These are phyloP conservation scores for Cordyceps tenuipes DNA, from an alignment of 2,329 filamentous ascomycete species.

Conservation along the genomic window DNA sequence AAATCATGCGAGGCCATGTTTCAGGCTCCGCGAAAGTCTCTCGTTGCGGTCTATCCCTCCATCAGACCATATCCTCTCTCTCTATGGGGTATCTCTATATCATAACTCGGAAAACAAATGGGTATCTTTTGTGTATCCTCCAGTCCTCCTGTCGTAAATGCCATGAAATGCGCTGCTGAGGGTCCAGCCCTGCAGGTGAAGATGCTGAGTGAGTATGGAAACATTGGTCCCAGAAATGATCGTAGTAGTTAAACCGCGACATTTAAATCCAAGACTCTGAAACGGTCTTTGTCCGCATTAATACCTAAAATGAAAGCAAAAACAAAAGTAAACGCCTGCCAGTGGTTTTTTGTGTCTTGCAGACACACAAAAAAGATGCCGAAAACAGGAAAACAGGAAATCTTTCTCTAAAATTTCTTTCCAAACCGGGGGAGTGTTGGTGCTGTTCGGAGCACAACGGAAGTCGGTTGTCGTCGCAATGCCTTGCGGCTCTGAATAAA, in stretches of 20 bases:
- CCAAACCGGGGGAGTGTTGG: not conserved
- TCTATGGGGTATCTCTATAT: conserved; percentile 11
- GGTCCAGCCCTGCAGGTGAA: conserved; percentile 9
- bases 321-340: conserved; percentile 10
- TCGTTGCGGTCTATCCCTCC: conserved; percentile 9
- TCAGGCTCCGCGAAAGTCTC: conserved; percentile 5
- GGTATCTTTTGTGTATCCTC: conserved; percentile 6
- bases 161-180: not conserved
- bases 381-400: conserved; percentile 9
- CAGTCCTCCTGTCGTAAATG: conserved; percentile 4
- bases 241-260: conserved; percentile 12
- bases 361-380: not conserved
- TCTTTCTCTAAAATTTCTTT: conserved; percentile 11
- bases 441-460: not conserved
- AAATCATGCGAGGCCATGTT: conserved; percentile 10
- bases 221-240: conserved; percentile 10
- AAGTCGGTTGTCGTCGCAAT: conserved; percentile 2
- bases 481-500: conserved; percentile 1
- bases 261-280: conserved; percentile 11
- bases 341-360: conserved; percentile 2
- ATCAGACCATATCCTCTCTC: conserved; percentile 6
- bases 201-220: conserved; percentile 6
- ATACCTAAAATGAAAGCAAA: conserved; percentile 10
- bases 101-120: conserved; percentile 9
- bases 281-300: conserved; percentile 13